Conservation (phyloP, 768 basidiomycete species). For the Trametes meyenii region DNA sequence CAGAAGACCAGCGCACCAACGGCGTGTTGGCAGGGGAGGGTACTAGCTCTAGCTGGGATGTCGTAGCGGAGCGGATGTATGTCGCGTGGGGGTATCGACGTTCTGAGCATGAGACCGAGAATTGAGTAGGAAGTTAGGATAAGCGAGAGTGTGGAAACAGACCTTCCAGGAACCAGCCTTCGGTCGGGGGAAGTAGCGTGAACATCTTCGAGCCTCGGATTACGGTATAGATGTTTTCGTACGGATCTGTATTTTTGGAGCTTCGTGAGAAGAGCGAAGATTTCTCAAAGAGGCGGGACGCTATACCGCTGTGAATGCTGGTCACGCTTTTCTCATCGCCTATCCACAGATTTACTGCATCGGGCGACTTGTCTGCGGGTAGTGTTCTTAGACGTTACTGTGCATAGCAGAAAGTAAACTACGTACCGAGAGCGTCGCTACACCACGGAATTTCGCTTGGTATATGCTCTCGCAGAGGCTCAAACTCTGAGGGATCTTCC, state of each 20-base stretch:
- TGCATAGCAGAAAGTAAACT: not conserved
- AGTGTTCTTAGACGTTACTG: not conserved
- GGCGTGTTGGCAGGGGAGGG: constrained; percentile 39
- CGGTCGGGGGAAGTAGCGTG: constrained; percentile 85
- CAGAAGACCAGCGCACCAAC: constrained; percentile 81
- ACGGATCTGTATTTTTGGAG: constrained; percentile 59
- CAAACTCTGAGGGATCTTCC: constrained; percentile 59
- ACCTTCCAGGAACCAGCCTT: constrained; percentile 85
- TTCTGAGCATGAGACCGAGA: constrained; percentile 15
- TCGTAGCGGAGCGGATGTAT: constrained; percentile 47
- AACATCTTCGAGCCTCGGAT: constrained; percentile 85
- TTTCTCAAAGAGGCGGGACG: not conserved
- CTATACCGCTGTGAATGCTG: constrained; percentile 81
- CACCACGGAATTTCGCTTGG: constrained; percentile 74
- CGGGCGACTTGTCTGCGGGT: constrained; percentile 59
- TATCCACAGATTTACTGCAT: constrained; percentile 95
- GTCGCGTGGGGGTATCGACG: constrained; percentile 56
- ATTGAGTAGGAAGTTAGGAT: constrained; percentile 1
- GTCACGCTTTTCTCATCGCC: constrained; percentile 78
- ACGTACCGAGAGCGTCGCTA: constrained; percentile 74
- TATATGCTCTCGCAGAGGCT: constrained; percentile 63
- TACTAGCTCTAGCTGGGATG: constrained; percentile 32
- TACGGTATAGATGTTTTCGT: constrained; percentile 93
- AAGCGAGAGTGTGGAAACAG: constrained; percentile 19
- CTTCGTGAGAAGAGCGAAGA: not conserved